These are phyloP conservation scores for Groenewaldozyma sp. DNA, from an alignment of 1,139 yeast genomes.

Conservation along the genomic window DNA sequence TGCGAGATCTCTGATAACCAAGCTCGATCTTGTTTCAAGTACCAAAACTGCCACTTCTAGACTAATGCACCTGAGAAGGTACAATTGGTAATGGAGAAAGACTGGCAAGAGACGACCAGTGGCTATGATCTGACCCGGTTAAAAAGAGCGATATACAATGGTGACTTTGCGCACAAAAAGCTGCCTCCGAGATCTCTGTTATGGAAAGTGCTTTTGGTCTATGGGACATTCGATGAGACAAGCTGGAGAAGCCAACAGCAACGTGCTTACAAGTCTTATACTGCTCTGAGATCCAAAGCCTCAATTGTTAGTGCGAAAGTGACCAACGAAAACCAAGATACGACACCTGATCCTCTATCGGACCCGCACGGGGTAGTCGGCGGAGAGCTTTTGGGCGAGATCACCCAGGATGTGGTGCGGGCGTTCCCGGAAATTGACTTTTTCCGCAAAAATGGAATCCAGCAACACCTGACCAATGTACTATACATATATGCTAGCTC, in stretches of 20 bases:
- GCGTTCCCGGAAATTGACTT: constrained; percentile 50
- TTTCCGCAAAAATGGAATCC: constrained; percentile 29
- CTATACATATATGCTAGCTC: constrained; percentile 46
- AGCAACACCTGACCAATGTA: constrained; percentile 36
- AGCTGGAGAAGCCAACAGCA: constrained; percentile 16
- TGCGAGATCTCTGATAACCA: too few species aligned
- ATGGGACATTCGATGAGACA: constrained; percentile 16
- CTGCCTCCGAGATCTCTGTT: constrained; percentile 19
- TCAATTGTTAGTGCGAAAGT: neutral
- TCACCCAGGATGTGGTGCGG: constrained; percentile 42
- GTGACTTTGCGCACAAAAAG: constrained; percentile 6
- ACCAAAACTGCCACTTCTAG: too few species aligned
- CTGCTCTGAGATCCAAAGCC: constrained; percentile 7
- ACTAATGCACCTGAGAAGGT: too few species aligned
- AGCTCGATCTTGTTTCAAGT: too few species aligned
- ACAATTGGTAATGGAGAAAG: constrained; percentile 11
- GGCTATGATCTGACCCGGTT: constrained; percentile 3
- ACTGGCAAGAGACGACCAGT: constrained; percentile 2
- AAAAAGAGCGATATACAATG: constrained; percentile 8
- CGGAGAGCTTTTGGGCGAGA: constrained; percentile 21
- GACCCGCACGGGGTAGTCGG: constrained; percentile 12
- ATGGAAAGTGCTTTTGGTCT: constrained; percentile 22
- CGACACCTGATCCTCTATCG: constrained; percentile 12
- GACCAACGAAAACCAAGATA: constrained; percentile 7
- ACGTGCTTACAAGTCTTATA: constrained; percentile 11